Conservation (phyloP, 2,329 filamentous ascomycete species). For the Apiospora koreana region DNA sequence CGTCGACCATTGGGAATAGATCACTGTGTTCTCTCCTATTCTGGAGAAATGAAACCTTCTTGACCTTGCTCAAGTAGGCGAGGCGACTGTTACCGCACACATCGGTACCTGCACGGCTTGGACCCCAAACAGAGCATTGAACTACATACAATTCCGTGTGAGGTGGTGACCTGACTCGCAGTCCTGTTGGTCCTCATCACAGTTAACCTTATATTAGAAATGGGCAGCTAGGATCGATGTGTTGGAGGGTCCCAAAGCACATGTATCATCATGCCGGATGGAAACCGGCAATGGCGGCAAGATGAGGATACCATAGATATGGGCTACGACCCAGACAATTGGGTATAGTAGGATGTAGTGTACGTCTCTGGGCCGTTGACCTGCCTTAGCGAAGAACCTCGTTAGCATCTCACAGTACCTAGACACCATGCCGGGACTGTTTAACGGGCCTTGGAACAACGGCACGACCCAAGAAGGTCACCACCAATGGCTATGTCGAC, state of each 20-base stretch:
- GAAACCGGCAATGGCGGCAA: not conserved
- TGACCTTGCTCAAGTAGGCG: not conserved
- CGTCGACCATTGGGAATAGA: not conserved
- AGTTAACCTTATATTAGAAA: too few relatives aligned
- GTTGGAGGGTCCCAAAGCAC: too few relatives aligned
- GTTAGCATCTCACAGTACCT: not conserved
- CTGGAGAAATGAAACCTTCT: rapidly evolving
- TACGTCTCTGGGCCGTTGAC: too few relatives aligned
- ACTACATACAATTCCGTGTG: not conserved
- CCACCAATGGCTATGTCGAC: too few relatives aligned
- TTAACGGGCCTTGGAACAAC: too few relatives aligned
- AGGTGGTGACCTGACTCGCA: not conserved
- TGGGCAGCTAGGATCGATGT: too few relatives aligned
- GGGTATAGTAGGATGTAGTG: not conserved
- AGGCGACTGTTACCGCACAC: not conserved
- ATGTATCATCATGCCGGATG: not conserved
- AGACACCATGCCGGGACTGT: not conserved
- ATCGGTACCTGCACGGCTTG: not conserved
- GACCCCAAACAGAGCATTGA: not conserved
- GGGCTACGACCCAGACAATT: not conserved
- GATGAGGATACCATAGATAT: not conserved
- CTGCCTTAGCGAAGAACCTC: not conserved
- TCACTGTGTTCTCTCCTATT: not conserved
- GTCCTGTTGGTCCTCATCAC: not conserved
- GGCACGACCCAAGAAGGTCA: not conserved